Evolutionary conservation across 257 asterid species (phyloP).

Genomic region (Solanum piurae): DNA sequence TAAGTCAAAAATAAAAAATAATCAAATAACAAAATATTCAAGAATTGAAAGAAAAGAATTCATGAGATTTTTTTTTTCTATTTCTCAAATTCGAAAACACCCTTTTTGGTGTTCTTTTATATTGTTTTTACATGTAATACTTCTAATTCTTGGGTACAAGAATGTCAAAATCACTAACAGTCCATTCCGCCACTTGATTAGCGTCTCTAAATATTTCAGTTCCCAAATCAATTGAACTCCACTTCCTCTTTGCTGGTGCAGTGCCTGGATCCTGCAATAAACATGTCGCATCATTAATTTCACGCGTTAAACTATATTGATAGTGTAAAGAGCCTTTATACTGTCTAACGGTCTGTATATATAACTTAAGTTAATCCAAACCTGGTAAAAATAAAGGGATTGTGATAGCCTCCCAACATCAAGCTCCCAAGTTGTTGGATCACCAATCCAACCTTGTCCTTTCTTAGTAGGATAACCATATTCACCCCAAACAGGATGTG

Average conservation of each 20-base stretch:
- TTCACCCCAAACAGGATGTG: conserved; percentile 72
- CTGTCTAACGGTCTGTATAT: not conserved
- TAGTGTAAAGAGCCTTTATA: not conserved
- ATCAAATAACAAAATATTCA: not conserved
- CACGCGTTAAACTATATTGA: not conserved
- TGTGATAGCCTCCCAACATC: conserved; percentile 58
- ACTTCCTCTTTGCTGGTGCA: conserved; percentile 44
- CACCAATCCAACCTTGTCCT: conserved; percentile 84
- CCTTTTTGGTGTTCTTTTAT: not conserved
- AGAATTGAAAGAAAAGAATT: not conserved
- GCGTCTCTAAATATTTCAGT: conserved; percentile 52
- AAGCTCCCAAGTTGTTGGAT: conserved; percentile 60
- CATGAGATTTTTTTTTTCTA: not conserved
- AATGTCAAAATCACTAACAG: conserved; percentile 65
- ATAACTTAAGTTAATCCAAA: not conserved
- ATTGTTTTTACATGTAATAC: not conserved
- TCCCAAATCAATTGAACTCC: conserved; percentile 68
- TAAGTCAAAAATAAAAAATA: not conserved
- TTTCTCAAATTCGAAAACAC: not conserved
- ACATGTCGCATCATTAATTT: not conserved
- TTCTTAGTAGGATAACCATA: conserved; percentile 63
- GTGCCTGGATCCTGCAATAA: conserved; percentile 66
- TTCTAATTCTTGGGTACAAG: conserved; percentile 18
- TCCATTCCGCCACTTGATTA: conserved; percentile 80
- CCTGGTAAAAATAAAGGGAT: conserved; percentile 59